Evolutionary conservation across 2,329 filamentous ascomycete species (phyloP).

Genomic region (Helicocarpus griseus): DNA sequence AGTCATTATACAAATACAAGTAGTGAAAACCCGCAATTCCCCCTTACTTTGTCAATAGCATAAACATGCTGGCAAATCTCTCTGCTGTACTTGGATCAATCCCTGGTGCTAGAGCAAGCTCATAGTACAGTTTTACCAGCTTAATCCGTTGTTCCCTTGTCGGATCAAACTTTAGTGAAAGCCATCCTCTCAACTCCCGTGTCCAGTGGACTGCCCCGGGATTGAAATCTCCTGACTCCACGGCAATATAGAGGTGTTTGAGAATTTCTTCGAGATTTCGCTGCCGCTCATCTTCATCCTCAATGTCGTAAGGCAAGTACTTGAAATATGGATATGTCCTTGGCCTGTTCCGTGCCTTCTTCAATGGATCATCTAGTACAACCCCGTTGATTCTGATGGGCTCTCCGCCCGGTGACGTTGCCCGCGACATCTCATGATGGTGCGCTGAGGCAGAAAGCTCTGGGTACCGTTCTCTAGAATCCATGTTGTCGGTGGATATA

Average conservation of each 20-base stretch:
- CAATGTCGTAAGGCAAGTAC: constrained; percentile 79
- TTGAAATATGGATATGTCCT: constrained; percentile 89
- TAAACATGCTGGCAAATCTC: constrained; percentile 92
- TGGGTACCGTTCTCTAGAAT: constrained; percentile 14
- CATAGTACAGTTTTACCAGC: constrained; percentile 87
- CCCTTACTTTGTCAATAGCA: constrained; percentile 80
- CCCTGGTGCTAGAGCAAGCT: constrained; percentile 81
- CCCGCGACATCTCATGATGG: constrained; percentile 58
- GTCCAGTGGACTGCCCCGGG: constrained; percentile 96
- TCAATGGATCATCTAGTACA: constrained; percentile 39
- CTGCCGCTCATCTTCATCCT: constrained; percentile 69
- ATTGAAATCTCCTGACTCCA: constrained; percentile 87
- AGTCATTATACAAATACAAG: constrained; percentile 16
- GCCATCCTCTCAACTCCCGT: constrained; percentile 87
- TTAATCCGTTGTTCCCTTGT: constrained; percentile 71
- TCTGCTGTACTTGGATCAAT: constrained; percentile 74
- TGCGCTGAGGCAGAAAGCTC: constrained; percentile 13
- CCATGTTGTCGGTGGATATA: not conserved
- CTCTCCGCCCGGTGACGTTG: constrained; percentile 66
- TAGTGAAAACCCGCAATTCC: constrained; percentile 10
- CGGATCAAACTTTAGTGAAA: constrained; percentile 95
- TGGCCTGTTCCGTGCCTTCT: constrained; percentile 61
- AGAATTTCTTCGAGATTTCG: constrained; percentile 76
- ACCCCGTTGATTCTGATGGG: constrained; percentile 40
- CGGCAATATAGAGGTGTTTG: constrained; percentile 83